Evolutionary conservation across 306 rosid species (phyloP).

Genomic region (Urtica urens): DNA sequence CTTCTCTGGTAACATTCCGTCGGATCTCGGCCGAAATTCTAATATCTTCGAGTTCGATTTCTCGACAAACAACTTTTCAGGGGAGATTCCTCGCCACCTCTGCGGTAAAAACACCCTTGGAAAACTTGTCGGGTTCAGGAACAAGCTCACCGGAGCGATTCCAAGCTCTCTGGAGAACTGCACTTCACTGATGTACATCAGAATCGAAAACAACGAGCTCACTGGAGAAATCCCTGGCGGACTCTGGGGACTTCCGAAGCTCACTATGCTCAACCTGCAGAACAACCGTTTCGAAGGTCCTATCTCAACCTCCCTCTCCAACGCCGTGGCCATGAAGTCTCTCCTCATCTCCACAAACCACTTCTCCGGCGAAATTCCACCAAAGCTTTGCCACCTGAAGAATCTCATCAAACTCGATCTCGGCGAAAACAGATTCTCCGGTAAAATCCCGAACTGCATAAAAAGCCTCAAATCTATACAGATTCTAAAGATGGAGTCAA

Average conservation of each 20-base stretch:
- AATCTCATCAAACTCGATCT: constrained; percentile 30
- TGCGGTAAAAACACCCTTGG: constrained; percentile 39
- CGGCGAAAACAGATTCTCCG: constrained; percentile 41
- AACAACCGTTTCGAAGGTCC: constrained; percentile 49
- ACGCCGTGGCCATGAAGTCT: constrained; percentile 14
- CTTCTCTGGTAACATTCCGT: constrained; percentile 47
- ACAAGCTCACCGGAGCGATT: constrained; percentile 41
- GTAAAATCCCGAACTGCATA: constrained; percentile 47
- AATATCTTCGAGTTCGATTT: constrained; percentile 40
- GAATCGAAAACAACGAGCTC: constrained; percentile 45
- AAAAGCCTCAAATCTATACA: constrained; percentile 41
- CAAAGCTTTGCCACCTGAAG: constrained; percentile 33
- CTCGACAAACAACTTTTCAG: constrained; percentile 52
- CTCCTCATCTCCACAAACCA: constrained; percentile 30
- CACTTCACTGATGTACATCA: constrained; percentile 37
- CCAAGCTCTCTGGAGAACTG: constrained; percentile 38
- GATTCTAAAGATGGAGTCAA: constrained; percentile 51
- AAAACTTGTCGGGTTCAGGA: constrained; percentile 33
- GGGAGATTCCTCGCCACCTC: constrained; percentile 45
- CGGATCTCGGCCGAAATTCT: constrained; percentile 44
- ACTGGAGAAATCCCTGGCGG: constrained; percentile 39
- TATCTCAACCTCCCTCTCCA: constrained; percentile 27
- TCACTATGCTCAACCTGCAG: constrained; percentile 22
- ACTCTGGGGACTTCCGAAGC: constrained; percentile 45
- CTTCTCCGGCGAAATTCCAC: constrained; percentile 44